A percentile compares a stretch with the other conserved stretches of the same genome.
These are phyloP conservation scores for Ilyonectria destructans DNA, from an alignment of 2,329 filamentous ascomycete genomes.

Conservation along the genomic window DNA sequence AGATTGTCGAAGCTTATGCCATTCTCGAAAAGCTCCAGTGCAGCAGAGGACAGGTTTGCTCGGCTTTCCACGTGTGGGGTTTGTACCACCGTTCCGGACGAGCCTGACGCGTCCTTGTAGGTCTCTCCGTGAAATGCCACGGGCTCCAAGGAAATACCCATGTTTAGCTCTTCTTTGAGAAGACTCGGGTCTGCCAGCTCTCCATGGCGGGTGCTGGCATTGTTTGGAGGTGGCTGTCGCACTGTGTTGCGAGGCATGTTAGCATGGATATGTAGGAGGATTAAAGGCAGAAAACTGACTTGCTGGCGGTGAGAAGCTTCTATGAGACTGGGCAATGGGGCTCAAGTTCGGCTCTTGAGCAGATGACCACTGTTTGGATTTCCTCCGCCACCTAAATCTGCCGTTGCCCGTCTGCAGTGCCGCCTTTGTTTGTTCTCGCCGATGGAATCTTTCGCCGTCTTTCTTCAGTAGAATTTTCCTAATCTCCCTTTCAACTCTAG, in stretches of 20 bases:
- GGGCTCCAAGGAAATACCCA: not conserved
- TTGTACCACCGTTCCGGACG: conserved; percentile 58
- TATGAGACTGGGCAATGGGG: conserved; percentile 63
- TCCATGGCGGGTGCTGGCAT: conserved; percentile 7
- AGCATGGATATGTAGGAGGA: conserved; percentile 19
- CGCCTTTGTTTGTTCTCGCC: conserved; percentile 61
- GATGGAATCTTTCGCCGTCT: conserved; percentile 60
- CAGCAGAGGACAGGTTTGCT: conserved; percentile 43
- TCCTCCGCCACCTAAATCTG: conserved; percentile 62
- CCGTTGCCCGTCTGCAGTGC: conserved; percentile 47
- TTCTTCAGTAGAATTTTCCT: conserved; percentile 48
- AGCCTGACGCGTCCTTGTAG: conserved; percentile 40
- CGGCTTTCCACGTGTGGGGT: conserved; percentile 51
- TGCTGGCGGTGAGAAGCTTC: conserved; percentile 43
- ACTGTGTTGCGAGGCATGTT: conserved; percentile 30
- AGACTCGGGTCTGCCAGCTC: conserved; percentile 35
- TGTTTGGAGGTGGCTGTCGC: conserved; percentile 19
- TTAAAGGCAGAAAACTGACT: conserved; percentile 44
- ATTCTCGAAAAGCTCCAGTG: conserved; percentile 53
- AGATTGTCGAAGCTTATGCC: conserved; percentile 50
- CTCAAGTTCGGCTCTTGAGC: conserved; percentile 66
- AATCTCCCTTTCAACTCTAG: conserved; percentile 65
- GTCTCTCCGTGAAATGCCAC: conserved; percentile 3
- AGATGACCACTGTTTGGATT: conserved; percentile 67
- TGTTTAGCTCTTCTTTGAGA: conserved; percentile 1